phyloP scores from a whole-genome alignment of 805 yeast species.

The Wickerhamiella allomyrinae region DNA sequence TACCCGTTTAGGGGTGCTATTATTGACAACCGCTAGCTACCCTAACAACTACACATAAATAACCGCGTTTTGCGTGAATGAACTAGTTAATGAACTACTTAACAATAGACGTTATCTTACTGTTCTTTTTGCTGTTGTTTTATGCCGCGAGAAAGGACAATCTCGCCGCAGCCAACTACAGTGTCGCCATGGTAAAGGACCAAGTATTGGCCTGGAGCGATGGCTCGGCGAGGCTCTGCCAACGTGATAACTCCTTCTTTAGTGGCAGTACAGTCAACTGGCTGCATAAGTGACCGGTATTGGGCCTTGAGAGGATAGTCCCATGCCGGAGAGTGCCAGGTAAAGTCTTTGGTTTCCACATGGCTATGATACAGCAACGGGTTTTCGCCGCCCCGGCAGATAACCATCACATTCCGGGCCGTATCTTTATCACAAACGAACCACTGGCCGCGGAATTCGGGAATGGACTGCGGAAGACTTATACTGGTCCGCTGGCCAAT shows the following conservation, averaged over 20 bases:
- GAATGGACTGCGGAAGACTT: slow-evolving; percentile 82
- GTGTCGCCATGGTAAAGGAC: slow-evolving; percentile 55
- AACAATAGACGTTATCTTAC: too few species aligned
- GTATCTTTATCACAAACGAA: slow-evolving; percentile 59
- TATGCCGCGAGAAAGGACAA: too few species aligned
- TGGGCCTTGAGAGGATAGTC: slow-evolving; percentile 36
- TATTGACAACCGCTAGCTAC: background rate
- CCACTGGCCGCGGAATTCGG: slow-evolving; percentile 67
- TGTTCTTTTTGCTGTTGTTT: too few species aligned
- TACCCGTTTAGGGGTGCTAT: background rate
- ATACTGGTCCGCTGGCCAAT: slow-evolving; percentile 76
- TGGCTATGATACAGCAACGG: slow-evolving; percentile 36
- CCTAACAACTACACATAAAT: too few species aligned
- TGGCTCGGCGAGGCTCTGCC: slow-evolving; percentile 41
- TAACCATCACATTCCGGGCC: slow-evolving; percentile 56
- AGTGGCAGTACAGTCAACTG: slow-evolving; percentile 28
- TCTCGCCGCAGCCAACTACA: slow-evolving; percentile 42
- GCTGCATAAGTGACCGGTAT: slow-evolving; percentile 58
- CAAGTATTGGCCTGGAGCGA: slow-evolving; percentile 81
- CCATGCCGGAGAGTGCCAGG: slow-evolving; percentile 31
- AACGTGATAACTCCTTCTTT: slow-evolving; percentile 29
- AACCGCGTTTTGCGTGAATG: too few species aligned
- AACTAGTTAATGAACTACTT: too few species aligned
- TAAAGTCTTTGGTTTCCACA: slow-evolving; percentile 34
- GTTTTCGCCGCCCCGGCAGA: slow-evolving; percentile 57